phyloP scores from a whole-genome alignment of 2,329 filamentous ascomycete species.

The Ophiostoma sp. region DNA sequence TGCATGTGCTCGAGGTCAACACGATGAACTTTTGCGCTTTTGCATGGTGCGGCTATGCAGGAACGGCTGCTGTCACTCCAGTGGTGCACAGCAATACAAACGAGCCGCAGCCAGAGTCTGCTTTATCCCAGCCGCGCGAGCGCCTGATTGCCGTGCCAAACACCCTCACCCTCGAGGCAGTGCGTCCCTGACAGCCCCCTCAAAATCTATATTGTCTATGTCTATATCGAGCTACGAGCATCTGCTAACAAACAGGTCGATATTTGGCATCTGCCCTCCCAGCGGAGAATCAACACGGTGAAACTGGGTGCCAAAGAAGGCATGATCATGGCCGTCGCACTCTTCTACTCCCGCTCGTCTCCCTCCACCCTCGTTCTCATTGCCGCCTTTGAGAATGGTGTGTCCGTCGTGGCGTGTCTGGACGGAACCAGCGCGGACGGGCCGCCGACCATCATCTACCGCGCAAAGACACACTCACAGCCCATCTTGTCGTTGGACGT shows the following conservation, averaged over 20 bases:
- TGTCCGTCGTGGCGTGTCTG: constrained; percentile 60
- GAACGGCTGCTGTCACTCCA: background rate
- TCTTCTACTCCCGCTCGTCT: constrained; percentile 46
- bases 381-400: constrained; percentile 81
- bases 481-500: constrained; percentile 72
- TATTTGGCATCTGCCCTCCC: constrained; percentile 74
- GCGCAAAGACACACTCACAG: constrained; percentile 65
- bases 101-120: background rate
- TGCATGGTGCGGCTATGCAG: constrained; percentile 46
- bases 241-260: constrained; percentile 53
- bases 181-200: constrained; percentile 35
- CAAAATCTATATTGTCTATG: background rate
- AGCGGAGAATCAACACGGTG: constrained; percentile 59
- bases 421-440: constrained; percentile 33
- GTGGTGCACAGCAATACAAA: constrained; percentile 5
- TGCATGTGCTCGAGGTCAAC: constrained; percentile 79
- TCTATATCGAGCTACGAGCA: background rate
- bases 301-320: constrained; percentile 52
- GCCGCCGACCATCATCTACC: constrained; percentile 54
- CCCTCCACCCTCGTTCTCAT: constrained; percentile 49
- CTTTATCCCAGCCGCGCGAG: constrained; percentile 30
- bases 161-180: constrained; percentile 64
- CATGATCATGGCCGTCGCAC: constrained; percentile 81
- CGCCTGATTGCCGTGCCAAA: constrained; percentile 73
- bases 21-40: constrained; percentile 95